Evolutionary conservation across 2,329 filamentous ascomycete genomes (phyloP), one percentile per base, ranked within the genome.

Genomic region (Drechslerella stenobrocha): DNA sequence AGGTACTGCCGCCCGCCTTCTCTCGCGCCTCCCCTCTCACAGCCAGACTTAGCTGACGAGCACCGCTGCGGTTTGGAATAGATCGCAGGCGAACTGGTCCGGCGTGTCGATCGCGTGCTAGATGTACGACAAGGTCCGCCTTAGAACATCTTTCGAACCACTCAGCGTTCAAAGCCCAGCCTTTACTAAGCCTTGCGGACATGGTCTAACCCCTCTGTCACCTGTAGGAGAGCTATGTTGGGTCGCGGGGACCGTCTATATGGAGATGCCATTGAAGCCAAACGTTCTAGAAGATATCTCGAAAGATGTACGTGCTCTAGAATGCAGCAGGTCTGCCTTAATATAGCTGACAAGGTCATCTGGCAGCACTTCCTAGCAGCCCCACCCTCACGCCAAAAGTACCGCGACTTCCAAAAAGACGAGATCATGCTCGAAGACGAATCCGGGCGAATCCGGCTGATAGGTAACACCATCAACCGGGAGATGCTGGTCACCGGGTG

Each of bases 251-350:
- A 98, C 93, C 0, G 85, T 97, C 28, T 98, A 95, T 76, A 95
- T 97, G 87, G 90, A 97, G 70, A 91, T 98, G 89, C 84, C 88
- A 1, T 77, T 96, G 74, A 98, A 98, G 78, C 93, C 95, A 0
- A 95, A 95, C 74, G 92, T 98, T 75, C 79, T 98, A 30, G 91
- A 96, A 65, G 93, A 98, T 73, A 88, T 98, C 40, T 87, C 89
- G 37, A 95, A 95, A 77, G 92, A 96, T 77, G 89, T 91, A 78
- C 71, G 83, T 30, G 1, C n/a, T n/a, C n/a, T n/a, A n/a, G n/a
- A n/a, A n/a, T n/a, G n/a, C n/a, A n/a, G n/a, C n/a, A n/a, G n/a
- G n/a, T n/a, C n/a, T n/a, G n/a, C n/a, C n/a, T n/a, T n/a, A n/a
- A 13, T n/a, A 15, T 15, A 40, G 45, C 50, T 46, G 18, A 37